Evolutionary conservation across 2,329 filamentous ascomycete genomes (phyloP).

Genomic region (Xylariaceae sp.): DNA sequence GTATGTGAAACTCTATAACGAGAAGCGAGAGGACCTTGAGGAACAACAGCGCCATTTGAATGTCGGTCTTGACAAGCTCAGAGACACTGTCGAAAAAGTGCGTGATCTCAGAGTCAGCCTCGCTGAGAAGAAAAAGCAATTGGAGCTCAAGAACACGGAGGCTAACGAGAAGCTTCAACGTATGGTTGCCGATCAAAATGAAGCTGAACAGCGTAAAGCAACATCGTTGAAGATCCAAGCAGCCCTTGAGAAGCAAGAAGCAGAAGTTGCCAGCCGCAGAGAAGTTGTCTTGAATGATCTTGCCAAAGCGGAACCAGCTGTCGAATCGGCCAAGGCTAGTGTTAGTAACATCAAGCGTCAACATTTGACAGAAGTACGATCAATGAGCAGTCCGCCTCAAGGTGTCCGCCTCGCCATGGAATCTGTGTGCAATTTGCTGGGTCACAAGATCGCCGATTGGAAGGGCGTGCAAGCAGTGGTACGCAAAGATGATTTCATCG

Average conservation of each 20-base stretch:
- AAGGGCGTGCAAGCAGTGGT: conserved; percentile 86
- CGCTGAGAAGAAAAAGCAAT: conserved; percentile 87
- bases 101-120: conserved; percentile 85
- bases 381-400: conserved; percentile 87
- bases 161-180: conserved; percentile 96
- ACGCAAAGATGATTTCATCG: conserved; percentile 92
- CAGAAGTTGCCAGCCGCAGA: conserved; percentile 76
- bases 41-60: conserved; percentile 98
- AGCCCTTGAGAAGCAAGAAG: conserved; percentile 83
- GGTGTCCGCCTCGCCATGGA: conserved; percentile 91
- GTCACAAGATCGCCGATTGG: conserved; percentile 87
- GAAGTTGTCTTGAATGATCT: conserved; percentile 85
- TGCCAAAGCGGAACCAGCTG: conserved; percentile 86
- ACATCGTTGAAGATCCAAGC: conserved; percentile 85
- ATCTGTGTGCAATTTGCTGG: conserved; percentile 91
- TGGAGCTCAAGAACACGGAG: conserved; percentile 90
- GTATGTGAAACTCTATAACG: conserved; percentile 94
- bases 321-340: conserved; percentile 87
- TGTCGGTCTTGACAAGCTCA: conserved; percentile 93
- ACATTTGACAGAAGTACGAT: conserved; percentile 94
- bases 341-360: conserved; percentile 98
- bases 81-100: conserved; percentile 96
- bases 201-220: conserved; percentile 87
- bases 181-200: conserved; percentile 93
- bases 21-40: conserved; percentile 97